Evolutionary conservation across 2,329 filamentous ascomycete genomes (phyloP), one percentile per base, ranked within the genome.

Genomic region (Pseudocercospora crystallina): DNA sequence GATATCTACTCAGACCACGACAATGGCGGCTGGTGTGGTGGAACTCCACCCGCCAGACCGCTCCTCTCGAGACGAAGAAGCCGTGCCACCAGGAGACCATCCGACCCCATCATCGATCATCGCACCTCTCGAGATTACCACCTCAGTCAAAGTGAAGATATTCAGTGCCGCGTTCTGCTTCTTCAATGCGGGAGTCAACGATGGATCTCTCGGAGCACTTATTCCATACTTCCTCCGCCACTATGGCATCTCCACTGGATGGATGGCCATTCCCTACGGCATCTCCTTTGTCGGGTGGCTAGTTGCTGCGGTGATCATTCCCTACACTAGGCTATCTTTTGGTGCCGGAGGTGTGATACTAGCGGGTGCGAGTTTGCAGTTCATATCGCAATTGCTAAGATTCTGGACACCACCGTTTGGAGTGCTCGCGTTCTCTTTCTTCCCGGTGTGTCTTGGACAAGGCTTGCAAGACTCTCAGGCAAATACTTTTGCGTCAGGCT

Each of bases 111-210:
- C 47, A 2, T 12, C 11, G 30, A 34, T 40, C 20, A 39, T 48
- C 10, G 13, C 37, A 35, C 53, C 45, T 3, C 43, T 53, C n/a
- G 43, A 47, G 20, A 13, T 54, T n/a, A 38, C 13, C 5, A 30
- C 13, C 4, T 2, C 34, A 5, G 36, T 42, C n/a, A 36, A 31
- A 32, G 39, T 80, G 32, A 83, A 81, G 61, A 66, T 85, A 2
- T 47, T 78, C 33, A 79, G 79, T 37, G 76, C 79, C 2, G 78
- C 77, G 0, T 79, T 84, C 55, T 82, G 81, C 0, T 86, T 86
- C 69, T 84, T 86, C 61, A 80, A 83, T 29, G 81, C 83, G 0
- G 83, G 84, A 0, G 73, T 81, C 41, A 86, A 85, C 49, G 84
- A 86, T 62, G 83, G 83, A 30, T 83, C 78, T 53, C 70, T 86